A percentile compares a stretch with the other conserved stretches of the same genome.
These are phyloP conservation scores for Camillea tinctor DNA, from an alignment of 2,329 filamentous ascomycete genomes.

Conservation along the genomic window DNA sequence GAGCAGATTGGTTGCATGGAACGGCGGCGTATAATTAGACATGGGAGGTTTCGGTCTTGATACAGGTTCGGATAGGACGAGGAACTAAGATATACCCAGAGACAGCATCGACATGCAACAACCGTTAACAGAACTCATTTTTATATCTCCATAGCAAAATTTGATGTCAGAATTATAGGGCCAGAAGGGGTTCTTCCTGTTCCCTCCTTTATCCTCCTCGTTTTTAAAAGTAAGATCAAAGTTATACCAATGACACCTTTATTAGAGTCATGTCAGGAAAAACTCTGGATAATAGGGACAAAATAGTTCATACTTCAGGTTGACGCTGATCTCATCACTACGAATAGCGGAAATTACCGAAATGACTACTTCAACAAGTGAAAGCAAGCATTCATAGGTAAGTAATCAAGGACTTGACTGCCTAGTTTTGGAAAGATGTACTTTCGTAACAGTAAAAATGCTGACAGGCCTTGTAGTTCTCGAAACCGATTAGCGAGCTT, in stretches of 20 bases:
- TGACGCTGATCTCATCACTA: background rate
- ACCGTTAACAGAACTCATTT: background rate
- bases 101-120: background rate
- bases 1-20: constrained; percentile 5
- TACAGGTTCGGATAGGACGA: background rate
- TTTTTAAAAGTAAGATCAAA: background rate
- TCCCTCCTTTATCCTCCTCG: background rate
- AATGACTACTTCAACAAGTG: background rate
- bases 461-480: too few species aligned
- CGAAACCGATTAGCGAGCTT: too few species aligned
- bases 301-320: background rate
- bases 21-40: constrained; percentile 9
- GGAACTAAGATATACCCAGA: constrained; percentile 12
- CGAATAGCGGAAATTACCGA: background rate
- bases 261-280: background rate
- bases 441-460: too few species aligned
- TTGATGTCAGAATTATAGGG: background rate
- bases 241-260: background rate
- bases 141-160: background rate
- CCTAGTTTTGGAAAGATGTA: too few species aligned
- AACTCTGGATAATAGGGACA: background rate
- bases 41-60: constrained; percentile 3
- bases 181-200: background rate
- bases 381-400: background rate
- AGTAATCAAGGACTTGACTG: too few species aligned